Evolutionary conservation across 768 basidiomycete species (phyloP), one percentile per base, ranked within the genome.

Genomic region (Leccinum incarnatum): DNA sequence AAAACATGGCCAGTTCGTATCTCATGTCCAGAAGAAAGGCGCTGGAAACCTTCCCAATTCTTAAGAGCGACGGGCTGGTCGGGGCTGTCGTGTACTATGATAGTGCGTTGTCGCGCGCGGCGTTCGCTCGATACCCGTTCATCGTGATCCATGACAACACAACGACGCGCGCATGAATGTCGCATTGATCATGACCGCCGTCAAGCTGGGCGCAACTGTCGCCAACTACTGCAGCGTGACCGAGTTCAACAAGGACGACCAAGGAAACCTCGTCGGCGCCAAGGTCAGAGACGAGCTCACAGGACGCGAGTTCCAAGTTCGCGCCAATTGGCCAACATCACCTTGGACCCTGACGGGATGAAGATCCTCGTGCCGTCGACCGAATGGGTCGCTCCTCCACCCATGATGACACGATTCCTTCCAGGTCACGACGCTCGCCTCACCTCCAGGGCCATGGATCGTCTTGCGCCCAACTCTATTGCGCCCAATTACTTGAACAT

Each of bases 151-250:
- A 95, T 93, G 95, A 55, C 96, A 98, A 76, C 96, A 99, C 76
- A 99, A 98, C 67, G 97, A 99, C 67, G 89, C 96, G 1, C 85
- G 96, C 14, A 99, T 98, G 97, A 99, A 99, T 78, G 83, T 96
- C 55, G 93, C 96, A 0, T 79, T 99, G 32, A 83, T 96, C 67
- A 86, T 98, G 85, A 97, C 89, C 17, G 97, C 96, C 5, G 92
- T 98, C 47, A 91, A 93, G 67, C 84, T 91, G 54, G 95, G 95
- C 47, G 94, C 95, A 5, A 82, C 82, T 9, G 88, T 89, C 17
- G 86, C 88, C 51, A 99, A 98, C 78, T 92, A 99, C 76, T 86
- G 85, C 70, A 90, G 95, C 67, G 94, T 97, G 53, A 87, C 85
- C 11, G 72, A 79, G 2, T 78, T 99, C 4, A 81, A 86, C 74